These are phyloP conservation scores for Tephrocybe sp. DNA, from an alignment of 768 basidiomycete species.

Conservation along the genomic window DNA sequence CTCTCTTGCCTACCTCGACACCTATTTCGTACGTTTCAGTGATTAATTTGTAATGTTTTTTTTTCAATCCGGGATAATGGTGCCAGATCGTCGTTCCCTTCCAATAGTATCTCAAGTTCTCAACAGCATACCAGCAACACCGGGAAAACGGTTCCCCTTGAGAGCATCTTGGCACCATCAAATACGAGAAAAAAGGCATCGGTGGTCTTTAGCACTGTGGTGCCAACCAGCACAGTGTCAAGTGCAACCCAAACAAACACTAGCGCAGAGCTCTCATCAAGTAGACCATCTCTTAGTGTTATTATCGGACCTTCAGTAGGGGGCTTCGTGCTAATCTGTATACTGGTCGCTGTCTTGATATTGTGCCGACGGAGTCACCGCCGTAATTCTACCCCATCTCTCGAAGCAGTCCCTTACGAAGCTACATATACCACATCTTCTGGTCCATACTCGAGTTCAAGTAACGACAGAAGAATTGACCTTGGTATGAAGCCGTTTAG, in stretches of 20 bases:
- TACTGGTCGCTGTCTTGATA: neutral
- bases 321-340: neutral
- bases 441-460: neutral
- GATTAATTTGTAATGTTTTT: too few relatives aligned
- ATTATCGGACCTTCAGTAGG: constrained; percentile 4
- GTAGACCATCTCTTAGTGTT: neutral
- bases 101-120: neutral
- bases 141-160: neutral
- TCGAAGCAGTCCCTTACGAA: neutral
- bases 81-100: neutral
- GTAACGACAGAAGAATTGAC: neutral
- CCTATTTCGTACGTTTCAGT: neutral
- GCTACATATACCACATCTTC: neutral
- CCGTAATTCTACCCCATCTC: neutral
- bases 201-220: neutral
- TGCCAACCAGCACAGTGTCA: neutral
- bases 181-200: neutral
- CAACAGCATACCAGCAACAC: neutral
- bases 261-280: neutral
- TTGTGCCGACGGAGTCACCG: neutral
- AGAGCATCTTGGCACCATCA: neutral
- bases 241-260: neutral
- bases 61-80: too few relatives aligned
- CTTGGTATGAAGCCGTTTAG: neutral
- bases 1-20: neutral